These are phyloP conservation scores for Lichtheimia ramosa DNA, from an alignment of 371 early-diverging fungal species.

Conservation along the genomic window DNA sequence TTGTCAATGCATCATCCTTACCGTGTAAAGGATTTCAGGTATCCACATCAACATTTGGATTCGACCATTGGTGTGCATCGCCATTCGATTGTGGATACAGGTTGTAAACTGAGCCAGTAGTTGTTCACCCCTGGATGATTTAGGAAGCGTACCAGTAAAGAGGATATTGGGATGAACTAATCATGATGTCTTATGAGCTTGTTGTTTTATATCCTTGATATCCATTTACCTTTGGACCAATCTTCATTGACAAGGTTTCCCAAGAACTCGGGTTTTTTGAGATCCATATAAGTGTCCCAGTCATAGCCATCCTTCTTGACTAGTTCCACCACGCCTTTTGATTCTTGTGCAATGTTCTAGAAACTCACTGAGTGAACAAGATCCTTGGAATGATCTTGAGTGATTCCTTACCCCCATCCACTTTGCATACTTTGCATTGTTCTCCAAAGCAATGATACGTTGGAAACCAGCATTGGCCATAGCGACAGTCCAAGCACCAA, in stretches of 20 bases:
- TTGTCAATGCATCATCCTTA: constrained; percentile 14
- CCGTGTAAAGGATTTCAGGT: constrained; percentile 29
- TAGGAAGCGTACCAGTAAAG: constrained; percentile 49
- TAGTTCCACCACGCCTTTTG: constrained; percentile 13
- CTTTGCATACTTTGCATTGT: constrained; percentile 21
- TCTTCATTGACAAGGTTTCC: constrained; percentile 25
- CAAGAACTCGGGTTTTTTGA: constrained; percentile 34
- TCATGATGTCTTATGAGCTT: no score
- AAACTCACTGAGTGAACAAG: neutral
- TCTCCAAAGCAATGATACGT: constrained; percentile 35
- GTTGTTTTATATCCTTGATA: no score
- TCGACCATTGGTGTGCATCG: constrained; percentile 44
- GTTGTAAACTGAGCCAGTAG: constrained; percentile 42
- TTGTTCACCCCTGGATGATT: constrained; percentile 39
- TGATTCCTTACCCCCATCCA: constrained; percentile 25
- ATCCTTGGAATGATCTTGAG: neutral
- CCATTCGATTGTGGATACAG: constrained; percentile 44
- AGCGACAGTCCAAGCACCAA: constrained; percentile 43
- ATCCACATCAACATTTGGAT: constrained; percentile 53
- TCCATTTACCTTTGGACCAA: constrained; percentile 40
- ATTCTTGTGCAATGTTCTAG: constrained; percentile 14
- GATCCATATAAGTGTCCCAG: constrained; percentile 41
- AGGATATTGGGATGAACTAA: constrained; percentile 40
- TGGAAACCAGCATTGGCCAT: constrained; percentile 38
- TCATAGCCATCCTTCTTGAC: constrained; percentile 48